A percentile compares a stretch with the other conserved stretches of the same genome.
Conservation (phyloP, 1,284 basidiomycete species). For the Rhodotorula mucilaginosa region DNA sequence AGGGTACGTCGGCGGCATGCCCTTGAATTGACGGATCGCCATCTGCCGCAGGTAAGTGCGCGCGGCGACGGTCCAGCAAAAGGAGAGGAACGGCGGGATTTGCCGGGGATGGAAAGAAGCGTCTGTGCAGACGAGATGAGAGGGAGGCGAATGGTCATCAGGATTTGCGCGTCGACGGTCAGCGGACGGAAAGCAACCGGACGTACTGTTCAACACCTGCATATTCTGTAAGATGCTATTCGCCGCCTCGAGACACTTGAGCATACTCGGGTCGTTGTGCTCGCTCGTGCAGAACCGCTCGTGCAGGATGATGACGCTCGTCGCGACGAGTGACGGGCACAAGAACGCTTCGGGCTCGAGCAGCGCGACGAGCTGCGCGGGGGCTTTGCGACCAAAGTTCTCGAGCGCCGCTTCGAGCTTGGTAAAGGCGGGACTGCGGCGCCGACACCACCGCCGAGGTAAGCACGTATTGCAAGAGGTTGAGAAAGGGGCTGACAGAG, state of each 20-base stretch:
- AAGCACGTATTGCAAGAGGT: too few relatives aligned
- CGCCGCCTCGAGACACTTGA: slow-evolving; percentile 33
- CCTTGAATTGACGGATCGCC: slow-evolving; percentile 19
- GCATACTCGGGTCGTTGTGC: slow-evolving; percentile 32
- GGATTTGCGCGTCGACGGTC: not conserved
- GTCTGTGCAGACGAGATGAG: not conserved
- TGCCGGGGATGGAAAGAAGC: slow-evolving; percentile 22
- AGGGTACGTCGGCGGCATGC: not conserved
- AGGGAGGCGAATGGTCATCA: not conserved
- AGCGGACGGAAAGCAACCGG: not conserved
- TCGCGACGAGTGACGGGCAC: slow-evolving; percentile 19
- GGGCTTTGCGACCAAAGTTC: slow-evolving; percentile 16
- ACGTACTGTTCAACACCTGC: slow-evolving; percentile 30
- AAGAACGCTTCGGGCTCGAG: slow-evolving; percentile 21
- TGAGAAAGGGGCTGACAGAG: not conserved
- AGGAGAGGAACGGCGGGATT: slow-evolving; percentile 15
- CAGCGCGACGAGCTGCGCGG: slow-evolving; percentile 13
- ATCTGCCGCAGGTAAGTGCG: slow-evolving; percentile 32
- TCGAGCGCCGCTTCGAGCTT: slow-evolving; percentile 18
- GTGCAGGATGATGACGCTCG: slow-evolving; percentile 37
- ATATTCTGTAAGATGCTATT: slow-evolving; percentile 34
- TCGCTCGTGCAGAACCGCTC: slow-evolving; percentile 33
- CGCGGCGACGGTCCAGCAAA: slow-evolving; percentile 4
- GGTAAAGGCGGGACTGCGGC: slow-evolving; percentile 26
- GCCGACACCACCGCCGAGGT: not conserved